Conservation (phyloP, 2,329 filamentous ascomycete species). For the Scedosporium boydii region DNA sequence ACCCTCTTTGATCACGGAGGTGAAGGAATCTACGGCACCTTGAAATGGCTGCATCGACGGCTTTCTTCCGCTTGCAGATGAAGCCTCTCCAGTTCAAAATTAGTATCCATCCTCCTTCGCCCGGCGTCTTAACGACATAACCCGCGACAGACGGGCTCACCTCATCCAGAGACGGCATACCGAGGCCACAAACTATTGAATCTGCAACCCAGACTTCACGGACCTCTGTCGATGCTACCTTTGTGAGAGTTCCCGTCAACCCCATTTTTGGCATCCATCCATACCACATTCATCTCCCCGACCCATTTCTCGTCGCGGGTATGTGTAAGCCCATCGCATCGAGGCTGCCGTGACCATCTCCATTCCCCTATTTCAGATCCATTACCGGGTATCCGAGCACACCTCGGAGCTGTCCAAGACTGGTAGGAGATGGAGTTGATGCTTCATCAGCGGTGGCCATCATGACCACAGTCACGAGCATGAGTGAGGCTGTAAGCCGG, state of each 20-base stretch:
- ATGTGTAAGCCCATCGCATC: background rate
- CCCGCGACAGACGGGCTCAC: background rate
- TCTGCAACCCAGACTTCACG: background rate
- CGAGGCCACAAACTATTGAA: background rate
- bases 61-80: background rate
- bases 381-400: background rate
- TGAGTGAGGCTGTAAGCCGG: background rate
- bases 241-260: background rate
- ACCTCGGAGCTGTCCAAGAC: background rate
- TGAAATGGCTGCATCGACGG: background rate
- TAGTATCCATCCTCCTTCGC: background rate
- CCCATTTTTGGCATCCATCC: background rate
- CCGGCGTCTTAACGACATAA: background rate
- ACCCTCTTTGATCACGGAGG: background rate
- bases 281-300: background rate
- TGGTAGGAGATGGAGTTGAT: background rate
- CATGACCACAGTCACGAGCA: background rate
- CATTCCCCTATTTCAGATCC: background rate
- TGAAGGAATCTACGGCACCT: background rate
- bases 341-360: background rate
- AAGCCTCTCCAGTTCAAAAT: background rate
- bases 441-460: background rate
- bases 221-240: background rate
- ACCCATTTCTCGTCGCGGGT: background rate
- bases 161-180: background rate